Percentiles rank a stretch among this genome's conserved stretches.
Evolutionary conservation across 768 basidiomycete genomes (phyloP).

Genomic region (Phaeotremella skinneri): DNA sequence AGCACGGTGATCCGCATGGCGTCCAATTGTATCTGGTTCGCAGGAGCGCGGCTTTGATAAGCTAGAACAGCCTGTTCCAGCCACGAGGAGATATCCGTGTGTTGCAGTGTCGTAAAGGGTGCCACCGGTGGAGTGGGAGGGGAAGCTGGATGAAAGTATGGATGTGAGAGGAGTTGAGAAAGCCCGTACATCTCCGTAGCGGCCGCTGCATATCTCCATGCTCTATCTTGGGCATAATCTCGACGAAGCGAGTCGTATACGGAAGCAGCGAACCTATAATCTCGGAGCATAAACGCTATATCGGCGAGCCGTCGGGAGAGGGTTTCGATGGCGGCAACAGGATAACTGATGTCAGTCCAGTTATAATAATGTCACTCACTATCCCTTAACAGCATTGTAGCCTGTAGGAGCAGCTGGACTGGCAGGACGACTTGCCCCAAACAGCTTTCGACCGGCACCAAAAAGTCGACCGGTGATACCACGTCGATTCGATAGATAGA

Average conservation of each 20-base stretch:
- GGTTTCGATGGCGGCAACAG: conserved; percentile 43
- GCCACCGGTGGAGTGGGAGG: conserved; percentile 19
- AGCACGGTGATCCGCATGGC: conserved; percentile 48
- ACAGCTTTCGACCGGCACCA: conserved; percentile 53
- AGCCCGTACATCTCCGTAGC: conserved; percentile 72
- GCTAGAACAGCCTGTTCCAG: conserved; percentile 48
- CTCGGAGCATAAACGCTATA: conserved; percentile 87
- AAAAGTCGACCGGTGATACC: conserved; percentile 54
- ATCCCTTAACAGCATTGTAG: conserved; percentile 52
- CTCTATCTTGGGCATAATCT: conserved; percentile 57
- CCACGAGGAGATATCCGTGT: conserved; percentile 44
- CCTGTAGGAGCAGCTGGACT: conserved; percentile 36
- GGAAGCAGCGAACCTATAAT: conserved; percentile 74
- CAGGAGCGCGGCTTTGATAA: conserved; percentile 30
- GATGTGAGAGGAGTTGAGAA: conserved; percentile 55
- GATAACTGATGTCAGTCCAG: conserved; percentile 44
- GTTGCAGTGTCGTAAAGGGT: conserved; percentile 43
- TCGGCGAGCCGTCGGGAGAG: conserved; percentile 77
- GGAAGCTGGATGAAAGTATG: conserved; percentile 39
- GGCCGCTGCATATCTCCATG: conserved; percentile 54
- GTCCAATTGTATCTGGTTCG: conserved; percentile 44
- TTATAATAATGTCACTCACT: conserved; percentile 37
- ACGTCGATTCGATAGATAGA: conserved; percentile 51
- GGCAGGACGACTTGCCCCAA: conserved; percentile 47
- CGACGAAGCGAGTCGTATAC: conserved; percentile 86